Conservation (phyloP, 345 rosid species). For the Iberis pinnata region DNA sequence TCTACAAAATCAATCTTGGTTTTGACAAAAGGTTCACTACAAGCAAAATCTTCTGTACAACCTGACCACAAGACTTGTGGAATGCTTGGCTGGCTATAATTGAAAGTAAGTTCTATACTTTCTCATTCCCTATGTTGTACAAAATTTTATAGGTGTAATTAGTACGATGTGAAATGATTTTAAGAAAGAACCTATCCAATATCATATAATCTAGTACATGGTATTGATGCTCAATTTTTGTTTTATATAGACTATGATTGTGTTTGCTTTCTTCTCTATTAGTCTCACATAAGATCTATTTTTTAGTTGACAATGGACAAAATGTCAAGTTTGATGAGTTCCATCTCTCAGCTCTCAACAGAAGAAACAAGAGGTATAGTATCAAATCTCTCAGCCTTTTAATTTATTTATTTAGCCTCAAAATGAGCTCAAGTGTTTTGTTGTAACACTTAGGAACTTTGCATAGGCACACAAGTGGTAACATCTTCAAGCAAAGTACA, state of each 20-base stretch:
- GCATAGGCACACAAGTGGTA: no score
- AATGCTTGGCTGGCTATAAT: slow-evolving; percentile 93
- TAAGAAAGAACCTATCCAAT: slow-evolving; percentile 8
- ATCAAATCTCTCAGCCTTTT: neutral
- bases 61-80: slow-evolving; percentile 62
- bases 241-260: neutral
- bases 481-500: no score
- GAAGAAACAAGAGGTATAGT: neutral
- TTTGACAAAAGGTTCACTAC: slow-evolving; percentile 81
- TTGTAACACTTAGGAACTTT: no score
- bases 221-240: neutral
- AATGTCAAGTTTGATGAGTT: neutral
- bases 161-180: slow-evolving; percentile 4
- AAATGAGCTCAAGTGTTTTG: no score
- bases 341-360: neutral
- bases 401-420: no score
- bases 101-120: slow-evolving; percentile 41
- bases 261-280: neutral
- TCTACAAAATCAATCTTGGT: slow-evolving; percentile 94
- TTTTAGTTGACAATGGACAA: neutral
- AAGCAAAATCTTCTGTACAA: slow-evolving; percentile 49
- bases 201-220: neutral
- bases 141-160: slow-evolving; percentile 15
- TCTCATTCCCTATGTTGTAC: slow-evolving; percentile 8
- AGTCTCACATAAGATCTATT: neutral